These are phyloP conservation scores for Lathyrus oleraceus DNA, from an alignment of 306 rosid species.

Conservation along the genomic window DNA sequence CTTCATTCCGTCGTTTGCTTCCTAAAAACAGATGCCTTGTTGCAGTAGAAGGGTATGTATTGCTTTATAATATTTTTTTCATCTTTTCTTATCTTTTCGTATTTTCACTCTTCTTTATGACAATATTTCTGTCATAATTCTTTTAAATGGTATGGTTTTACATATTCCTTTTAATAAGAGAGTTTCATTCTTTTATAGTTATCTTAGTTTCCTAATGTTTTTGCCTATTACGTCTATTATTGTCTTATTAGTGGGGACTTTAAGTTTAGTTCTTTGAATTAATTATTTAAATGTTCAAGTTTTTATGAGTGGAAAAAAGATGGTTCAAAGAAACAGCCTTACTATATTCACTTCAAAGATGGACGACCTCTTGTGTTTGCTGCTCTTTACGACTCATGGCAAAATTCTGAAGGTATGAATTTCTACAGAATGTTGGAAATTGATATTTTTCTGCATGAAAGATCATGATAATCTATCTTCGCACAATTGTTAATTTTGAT, in stretches of 20 bases:
- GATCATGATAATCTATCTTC: constrained; percentile 6
- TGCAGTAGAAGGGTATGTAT: constrained; percentile 73
- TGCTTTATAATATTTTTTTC: neutral
- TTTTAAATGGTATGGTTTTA: neutral
- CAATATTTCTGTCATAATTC: constrained; percentile 13
- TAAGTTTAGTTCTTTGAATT: constrained; percentile 31
- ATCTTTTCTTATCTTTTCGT: no score
- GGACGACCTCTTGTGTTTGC: constrained; percentile 85
- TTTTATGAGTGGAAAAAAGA: constrained; percentile 95
- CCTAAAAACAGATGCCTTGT: constrained; percentile 84
- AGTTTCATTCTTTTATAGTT: neutral
- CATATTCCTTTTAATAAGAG: constrained; percentile 7
- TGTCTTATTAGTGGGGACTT: constrained; percentile 3
- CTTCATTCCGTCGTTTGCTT: constrained; percentile 75
- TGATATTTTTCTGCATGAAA: neutral
- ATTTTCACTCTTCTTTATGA: constrained; percentile 6
- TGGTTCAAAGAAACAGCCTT: constrained; percentile 89
- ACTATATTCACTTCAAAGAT: constrained; percentile 83
- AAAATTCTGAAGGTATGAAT: constrained; percentile 64
- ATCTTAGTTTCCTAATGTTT: constrained; percentile 3
- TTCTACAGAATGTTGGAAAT: constrained; percentile 18
- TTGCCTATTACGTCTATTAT: neutral
- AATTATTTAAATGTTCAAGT: constrained; percentile 39
- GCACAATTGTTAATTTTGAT: constrained; percentile 9
- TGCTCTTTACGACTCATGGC: constrained; percentile 88